Conservation (phyloP, 108 stramenopile genomes). For the Seminavis robusta region DNA sequence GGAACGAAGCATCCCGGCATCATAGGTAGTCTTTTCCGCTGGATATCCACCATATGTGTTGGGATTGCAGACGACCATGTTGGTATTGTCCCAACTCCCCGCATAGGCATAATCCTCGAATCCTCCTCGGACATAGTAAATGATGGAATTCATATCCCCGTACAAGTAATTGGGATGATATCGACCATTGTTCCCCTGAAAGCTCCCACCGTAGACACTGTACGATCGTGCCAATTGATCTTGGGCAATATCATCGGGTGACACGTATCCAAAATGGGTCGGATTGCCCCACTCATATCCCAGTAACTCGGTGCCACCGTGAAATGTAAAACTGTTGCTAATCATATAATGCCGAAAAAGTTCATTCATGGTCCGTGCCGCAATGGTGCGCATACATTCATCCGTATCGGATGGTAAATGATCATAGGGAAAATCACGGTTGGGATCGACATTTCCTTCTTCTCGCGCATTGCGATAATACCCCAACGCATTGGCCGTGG, state of each 20-base stretch:
- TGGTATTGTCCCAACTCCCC: constrained; percentile 84
- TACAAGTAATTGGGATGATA: constrained; percentile 54
- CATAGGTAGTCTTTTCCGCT: constrained; percentile 62
- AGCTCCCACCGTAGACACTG: constrained; percentile 44
- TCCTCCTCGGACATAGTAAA: constrained; percentile 93
- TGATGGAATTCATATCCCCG: constrained; percentile 78
- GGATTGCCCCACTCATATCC: constrained; percentile 93
- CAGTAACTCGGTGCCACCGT: constrained; percentile 91
- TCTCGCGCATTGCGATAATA: constrained; percentile 43
- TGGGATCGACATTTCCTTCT: constrained; percentile 46
- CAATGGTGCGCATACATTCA: constrained; percentile 88
- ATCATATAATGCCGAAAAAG: constrained; percentile 88
- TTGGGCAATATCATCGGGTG: constrained; percentile 66
- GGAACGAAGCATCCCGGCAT: constrained; percentile 70
- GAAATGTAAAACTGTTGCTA: constrained; percentile 94
- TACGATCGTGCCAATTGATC: constrained; percentile 32
- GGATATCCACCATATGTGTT: constrained; percentile 57
- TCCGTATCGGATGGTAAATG: constrained; percentile 14
- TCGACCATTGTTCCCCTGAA: constrained; percentile 7
- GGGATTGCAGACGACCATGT: constrained; percentile 70
- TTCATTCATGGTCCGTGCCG: constrained; percentile 89
- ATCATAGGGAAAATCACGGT: constrained; percentile 66
- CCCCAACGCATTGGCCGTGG: constrained; percentile 82
- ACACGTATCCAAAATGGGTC: constrained; percentile 14
- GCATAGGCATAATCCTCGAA: constrained; percentile 95